Base-by-base conservation (phyloP, 106 monocot species). In the Xerophyta viscosa region DNA sequence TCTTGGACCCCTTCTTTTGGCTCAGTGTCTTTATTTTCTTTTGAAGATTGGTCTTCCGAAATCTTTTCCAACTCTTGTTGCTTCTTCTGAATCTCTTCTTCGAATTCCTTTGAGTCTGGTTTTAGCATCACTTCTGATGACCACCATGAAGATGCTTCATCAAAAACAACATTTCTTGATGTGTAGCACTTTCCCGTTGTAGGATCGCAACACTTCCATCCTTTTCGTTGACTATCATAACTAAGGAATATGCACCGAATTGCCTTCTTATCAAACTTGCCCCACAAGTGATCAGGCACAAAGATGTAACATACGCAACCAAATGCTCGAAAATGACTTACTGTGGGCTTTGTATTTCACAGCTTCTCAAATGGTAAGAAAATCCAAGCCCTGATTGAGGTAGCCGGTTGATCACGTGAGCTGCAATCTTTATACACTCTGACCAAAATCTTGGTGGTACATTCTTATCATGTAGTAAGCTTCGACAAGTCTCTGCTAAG, bases 401-500 rank as follows among this genome's bases (percentile, higher is more conserved):
- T 33, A 33, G 33, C 10, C n/a, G 33, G 10, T 33, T 33, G 33
- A 33, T 33, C 33, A 33, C 10, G 33, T 33, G 33, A 33, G 33
- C 10, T 33, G 33, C 33, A 10, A 10, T 33, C 33, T 10, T 33
- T 33, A 33, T 33, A 10, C 33, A 33, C 10, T 33, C 33, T 33
- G 33, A 5, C 33, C 33, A 33, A 33, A 33, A 33, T 10, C 10
- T 33, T 6, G 7, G 10, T 33, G 33, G 33, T 10, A 33, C 33
- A 33, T 10, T 33, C 10, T 33, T 33, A 10, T 5, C 33, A 33
- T 33, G 33, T 33, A 33, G 10, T 0, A 62, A 4, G 24, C 36
- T 62, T 50, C 17, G 10, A 31, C 31, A 37, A 0, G 37, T 50
- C 22, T 60, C 68, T 43, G 3, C 60, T 3, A 69, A 6, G n/a